These are phyloP conservation scores for Hanseniaspora guilliermondii DNA, from an alignment of 805 yeast genomes.

Conservation along the genomic window DNA sequence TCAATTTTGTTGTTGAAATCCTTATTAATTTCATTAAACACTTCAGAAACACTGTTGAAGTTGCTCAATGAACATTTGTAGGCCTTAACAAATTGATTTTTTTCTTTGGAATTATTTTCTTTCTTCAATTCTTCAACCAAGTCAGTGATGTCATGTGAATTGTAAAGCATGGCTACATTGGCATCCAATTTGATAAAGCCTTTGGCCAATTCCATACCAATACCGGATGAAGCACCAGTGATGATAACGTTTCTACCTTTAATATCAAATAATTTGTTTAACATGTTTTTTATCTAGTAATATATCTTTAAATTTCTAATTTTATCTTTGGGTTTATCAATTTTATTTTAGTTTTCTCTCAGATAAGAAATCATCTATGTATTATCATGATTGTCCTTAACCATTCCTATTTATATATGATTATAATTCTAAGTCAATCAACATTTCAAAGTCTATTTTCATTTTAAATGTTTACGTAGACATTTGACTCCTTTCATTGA, in stretches of 20 bases:
- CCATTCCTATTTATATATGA: too few relatives aligned
- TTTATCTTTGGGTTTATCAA: too few relatives aligned
- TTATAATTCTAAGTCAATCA: too few relatives aligned
- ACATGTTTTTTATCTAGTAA: constrained; percentile 23
- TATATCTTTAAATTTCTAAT: neutral
- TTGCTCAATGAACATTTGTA: constrained; percentile 27
- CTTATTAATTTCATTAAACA: constrained; percentile 31
- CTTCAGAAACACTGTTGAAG: constrained; percentile 20
- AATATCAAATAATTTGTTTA: constrained; percentile 47
- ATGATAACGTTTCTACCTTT: constrained; percentile 74
- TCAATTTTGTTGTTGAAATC: constrained; percentile 69
- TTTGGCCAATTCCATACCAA: constrained; percentile 70
- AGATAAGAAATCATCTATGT: too few relatives aligned
- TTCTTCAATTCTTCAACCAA: constrained; percentile 31
- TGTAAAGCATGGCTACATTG: constrained; percentile 60
- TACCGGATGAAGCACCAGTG: constrained; percentile 79
- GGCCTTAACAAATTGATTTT: constrained; percentile 51
- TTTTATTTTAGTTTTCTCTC: too few relatives aligned
- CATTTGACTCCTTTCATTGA: too few relatives aligned
- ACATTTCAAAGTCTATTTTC: too few relatives aligned
- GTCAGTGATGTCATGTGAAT: constrained; percentile 37
- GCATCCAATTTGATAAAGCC: constrained; percentile 84
- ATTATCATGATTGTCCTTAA: too few relatives aligned
- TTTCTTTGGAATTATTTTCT: constrained; percentile 46
- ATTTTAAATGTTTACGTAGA: too few relatives aligned